A percentile compares a stretch with the other conserved stretches of the same genome.
These are phyloP conservation scores for Cercis canadensis DNA, from an alignment of 306 rosid species.

Conservation along the genomic window DNA sequence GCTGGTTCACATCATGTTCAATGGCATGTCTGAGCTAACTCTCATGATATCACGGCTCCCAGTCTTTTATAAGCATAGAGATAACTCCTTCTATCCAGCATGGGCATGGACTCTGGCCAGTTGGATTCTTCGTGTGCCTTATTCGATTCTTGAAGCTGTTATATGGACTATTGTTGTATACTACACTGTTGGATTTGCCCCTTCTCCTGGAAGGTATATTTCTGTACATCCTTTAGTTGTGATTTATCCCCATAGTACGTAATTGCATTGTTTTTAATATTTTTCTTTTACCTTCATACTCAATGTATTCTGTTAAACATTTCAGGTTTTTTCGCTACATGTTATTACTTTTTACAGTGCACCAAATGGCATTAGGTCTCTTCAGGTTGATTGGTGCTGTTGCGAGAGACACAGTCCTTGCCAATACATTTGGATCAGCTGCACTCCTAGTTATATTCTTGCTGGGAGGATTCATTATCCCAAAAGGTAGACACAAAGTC, in stretches of 20 bases:
- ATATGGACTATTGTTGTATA: constrained; percentile 86
- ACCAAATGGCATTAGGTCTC: constrained; percentile 96
- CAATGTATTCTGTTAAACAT: constrained; percentile 34
- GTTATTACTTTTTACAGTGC: constrained; percentile 70
- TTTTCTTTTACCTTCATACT: constrained; percentile 7
- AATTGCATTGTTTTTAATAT: neutral
- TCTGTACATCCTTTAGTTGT: neutral
- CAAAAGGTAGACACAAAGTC: constrained; percentile 61
- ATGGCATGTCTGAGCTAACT: constrained; percentile 84
- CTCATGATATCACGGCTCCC: constrained; percentile 86
- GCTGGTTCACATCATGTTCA: constrained; percentile 90
- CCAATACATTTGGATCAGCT: constrained; percentile 92
- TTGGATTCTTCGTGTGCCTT: constrained; percentile 84
- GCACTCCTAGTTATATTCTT: constrained; percentile 66
- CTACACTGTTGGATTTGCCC: constrained; percentile 87
- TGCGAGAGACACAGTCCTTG: constrained; percentile 82
- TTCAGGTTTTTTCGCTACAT: constrained; percentile 90
- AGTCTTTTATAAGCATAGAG: constrained; percentile 88
- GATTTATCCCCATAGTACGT: too few relatives aligned
- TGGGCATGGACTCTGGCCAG: constrained; percentile 84
- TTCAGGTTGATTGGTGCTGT: constrained; percentile 82
- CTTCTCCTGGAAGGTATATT: constrained; percentile 69
- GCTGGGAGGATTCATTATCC: constrained; percentile 87
- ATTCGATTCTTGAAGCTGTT: constrained; percentile 74
- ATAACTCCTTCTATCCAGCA: constrained; percentile 82